These are phyloP conservation scores for Solanum aculeatissimum DNA, from an alignment of 305 asterid species.

Conservation along the genomic window DNA sequence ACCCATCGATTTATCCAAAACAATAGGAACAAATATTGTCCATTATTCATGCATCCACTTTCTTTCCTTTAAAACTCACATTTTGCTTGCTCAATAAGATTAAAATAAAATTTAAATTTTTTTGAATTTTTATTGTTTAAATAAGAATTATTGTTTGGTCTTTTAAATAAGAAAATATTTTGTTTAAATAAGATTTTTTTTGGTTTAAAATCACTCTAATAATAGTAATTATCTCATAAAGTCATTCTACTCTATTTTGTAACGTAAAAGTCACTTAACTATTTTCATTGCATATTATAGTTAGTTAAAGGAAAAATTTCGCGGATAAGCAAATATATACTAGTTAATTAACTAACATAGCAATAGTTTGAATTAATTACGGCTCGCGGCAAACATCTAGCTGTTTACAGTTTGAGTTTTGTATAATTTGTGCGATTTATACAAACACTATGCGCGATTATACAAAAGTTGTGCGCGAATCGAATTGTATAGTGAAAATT, in stretches of 20 bases:
- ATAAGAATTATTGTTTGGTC: not conserved
- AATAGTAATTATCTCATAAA: not conserved
- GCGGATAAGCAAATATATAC: too few relatives aligned
- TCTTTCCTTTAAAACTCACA: not conserved
- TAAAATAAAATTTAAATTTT: not conserved
- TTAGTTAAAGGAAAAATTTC: too few relatives aligned
- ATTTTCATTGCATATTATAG: not conserved
- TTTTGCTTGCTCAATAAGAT: not conserved
- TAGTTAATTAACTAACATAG: too few relatives aligned
- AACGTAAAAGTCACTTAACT: not conserved
- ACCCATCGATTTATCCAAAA: not conserved
- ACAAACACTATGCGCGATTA: too few relatives aligned
- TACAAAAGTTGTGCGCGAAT: too few relatives aligned
- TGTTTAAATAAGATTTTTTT: not conserved
- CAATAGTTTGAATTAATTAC: too few relatives aligned
- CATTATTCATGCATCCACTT: not conserved
- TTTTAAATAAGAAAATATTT: too few relatives aligned
- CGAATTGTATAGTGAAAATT: too few relatives aligned
- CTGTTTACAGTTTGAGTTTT: too few relatives aligned
- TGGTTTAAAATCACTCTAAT: not conserved
- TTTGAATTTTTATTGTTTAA: not conserved
- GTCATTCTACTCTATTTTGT: not conserved
- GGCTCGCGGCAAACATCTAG: too few relatives aligned
- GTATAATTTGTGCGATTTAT: too few relatives aligned
- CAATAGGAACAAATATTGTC: not conserved